These are phyloP conservation scores for Panaeolus cyanescens DNA, from an alignment of 768 basidiomycete species.

Conservation along the genomic window DNA sequence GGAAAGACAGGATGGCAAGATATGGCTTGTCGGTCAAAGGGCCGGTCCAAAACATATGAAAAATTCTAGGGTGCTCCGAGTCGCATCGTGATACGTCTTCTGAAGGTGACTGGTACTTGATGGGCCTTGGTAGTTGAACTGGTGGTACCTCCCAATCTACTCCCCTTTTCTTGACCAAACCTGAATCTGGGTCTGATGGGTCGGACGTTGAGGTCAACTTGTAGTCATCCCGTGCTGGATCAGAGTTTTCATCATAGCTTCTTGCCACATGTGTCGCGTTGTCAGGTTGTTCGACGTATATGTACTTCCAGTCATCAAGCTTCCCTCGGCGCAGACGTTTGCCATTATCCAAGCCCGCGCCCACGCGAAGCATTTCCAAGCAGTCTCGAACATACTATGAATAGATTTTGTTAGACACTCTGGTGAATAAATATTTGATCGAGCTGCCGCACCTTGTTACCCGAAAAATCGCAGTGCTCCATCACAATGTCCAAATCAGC, in stretches of 20 bases:
- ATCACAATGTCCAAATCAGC: constrained; percentile 89
- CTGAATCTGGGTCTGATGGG: constrained; percentile 49
- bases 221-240: constrained; percentile 25
- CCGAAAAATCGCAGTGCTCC: constrained; percentile 91
- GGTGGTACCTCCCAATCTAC: constrained; percentile 63
- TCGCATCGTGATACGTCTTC: constrained; percentile 72
- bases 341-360: constrained; percentile 84
- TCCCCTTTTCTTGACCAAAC: constrained; percentile 58
- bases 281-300: constrained; percentile 68
- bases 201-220: constrained; percentile 16
- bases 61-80: constrained; percentile 80
- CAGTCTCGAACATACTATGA: constrained; percentile 96
- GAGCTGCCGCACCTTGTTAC: constrained; percentile 57
- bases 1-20: constrained; percentile 89
- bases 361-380: constrained; percentile 90
- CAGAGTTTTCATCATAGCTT: constrained; percentile 37
- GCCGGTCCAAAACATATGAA: constrained; percentile 99
- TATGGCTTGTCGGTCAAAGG: constrained; percentile 99
- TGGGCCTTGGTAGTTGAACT: constrained; percentile 47
- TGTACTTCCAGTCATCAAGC: constrained; percentile 85
- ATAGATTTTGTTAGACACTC: constrained; percentile 9
- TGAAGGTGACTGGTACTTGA: constrained; percentile 57
- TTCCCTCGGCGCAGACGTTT: constrained; percentile 73
- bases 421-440: background rate
- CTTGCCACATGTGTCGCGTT: constrained; percentile 26